These are phyloP conservation scores for Cylindrotheca fusiformis DNA, from an alignment of 108 stramenopile genomes.

Conservation along the genomic window DNA sequence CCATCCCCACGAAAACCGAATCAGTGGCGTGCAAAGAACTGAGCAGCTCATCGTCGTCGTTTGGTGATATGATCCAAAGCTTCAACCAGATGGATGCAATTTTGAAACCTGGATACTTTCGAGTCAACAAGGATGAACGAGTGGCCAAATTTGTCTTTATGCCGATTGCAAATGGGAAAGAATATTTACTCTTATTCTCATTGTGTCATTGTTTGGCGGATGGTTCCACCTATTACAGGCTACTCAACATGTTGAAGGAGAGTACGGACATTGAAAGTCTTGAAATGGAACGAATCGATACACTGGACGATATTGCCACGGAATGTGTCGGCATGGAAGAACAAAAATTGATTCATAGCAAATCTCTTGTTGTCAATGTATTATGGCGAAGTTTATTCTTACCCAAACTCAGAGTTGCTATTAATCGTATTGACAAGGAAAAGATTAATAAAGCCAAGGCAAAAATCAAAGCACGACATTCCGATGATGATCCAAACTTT, in stretches of 20 bases:
- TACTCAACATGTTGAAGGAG: background rate
- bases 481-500: background rate
- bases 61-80: background rate
- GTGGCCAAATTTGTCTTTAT: background rate
- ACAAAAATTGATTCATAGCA: background rate
- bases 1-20: background rate
- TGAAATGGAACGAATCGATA: background rate
- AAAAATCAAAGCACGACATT: background rate
- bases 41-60: background rate
- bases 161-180: background rate
- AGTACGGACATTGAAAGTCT: background rate
- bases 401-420: background rate
- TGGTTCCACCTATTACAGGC: background rate
- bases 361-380: background rate
- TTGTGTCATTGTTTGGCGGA: background rate
- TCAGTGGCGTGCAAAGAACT: background rate
- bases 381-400: background rate
- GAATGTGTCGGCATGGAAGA: background rate
- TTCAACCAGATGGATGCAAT: background rate
- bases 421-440: background rate
- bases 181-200: background rate
- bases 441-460: background rate
- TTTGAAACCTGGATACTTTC: background rate
- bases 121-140: background rate
- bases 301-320: background rate